Conservation (phyloP, 2,329 filamentous ascomycete genomes). For the Colletotrichum lentis region DNA sequence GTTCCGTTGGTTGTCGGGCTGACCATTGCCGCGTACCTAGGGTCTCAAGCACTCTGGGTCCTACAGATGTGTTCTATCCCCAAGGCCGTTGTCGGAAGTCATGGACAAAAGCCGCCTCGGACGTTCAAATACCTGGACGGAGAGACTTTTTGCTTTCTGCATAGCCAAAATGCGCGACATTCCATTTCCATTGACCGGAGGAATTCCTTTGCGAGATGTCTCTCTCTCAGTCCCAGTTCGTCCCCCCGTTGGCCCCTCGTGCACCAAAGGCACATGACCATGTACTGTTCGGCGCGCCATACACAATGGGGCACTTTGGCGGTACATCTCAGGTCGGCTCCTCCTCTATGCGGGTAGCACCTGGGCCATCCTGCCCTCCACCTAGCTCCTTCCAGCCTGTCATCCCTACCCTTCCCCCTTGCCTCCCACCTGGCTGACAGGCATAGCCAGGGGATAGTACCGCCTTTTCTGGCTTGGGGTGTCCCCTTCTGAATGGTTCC, state of each 20-base stretch:
- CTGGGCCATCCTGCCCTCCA: not conserved
- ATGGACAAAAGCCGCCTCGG: not conserved
- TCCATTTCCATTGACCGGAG: not conserved
- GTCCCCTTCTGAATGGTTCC: slow-evolving; percentile 26
- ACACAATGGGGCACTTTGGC: not conserved
- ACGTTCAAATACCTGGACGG: not conserved
- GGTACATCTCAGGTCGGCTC: not conserved
- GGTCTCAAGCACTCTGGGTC: not conserved
- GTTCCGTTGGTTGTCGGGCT: not conserved
- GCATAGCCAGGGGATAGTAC: slow-evolving; percentile 27
- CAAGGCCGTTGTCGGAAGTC: not conserved
- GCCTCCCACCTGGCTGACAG: slow-evolving; percentile 32
- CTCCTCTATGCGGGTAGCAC: slow-evolving; percentile 2
- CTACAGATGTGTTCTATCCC: not conserved
- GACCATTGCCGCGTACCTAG: too few species aligned
- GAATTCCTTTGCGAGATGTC: not conserved
- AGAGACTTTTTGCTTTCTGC: slow-evolving; percentile 1
- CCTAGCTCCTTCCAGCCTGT: slow-evolving; percentile 31
- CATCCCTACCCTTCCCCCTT: slow-evolving; percentile 32
- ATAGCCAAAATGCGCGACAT: slow-evolving; percentile 13
- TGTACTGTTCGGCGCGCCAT: not conserved
- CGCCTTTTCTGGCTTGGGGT: slow-evolving; percentile 26
- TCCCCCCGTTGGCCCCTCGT: not conserved
- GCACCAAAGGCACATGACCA: not conserved
- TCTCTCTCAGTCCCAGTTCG: not conserved